These are phyloP conservation scores for Trematosphaeria pertusa DNA, from an alignment of 2,329 filamentous ascomycete genomes.

Conservation along the genomic window DNA sequence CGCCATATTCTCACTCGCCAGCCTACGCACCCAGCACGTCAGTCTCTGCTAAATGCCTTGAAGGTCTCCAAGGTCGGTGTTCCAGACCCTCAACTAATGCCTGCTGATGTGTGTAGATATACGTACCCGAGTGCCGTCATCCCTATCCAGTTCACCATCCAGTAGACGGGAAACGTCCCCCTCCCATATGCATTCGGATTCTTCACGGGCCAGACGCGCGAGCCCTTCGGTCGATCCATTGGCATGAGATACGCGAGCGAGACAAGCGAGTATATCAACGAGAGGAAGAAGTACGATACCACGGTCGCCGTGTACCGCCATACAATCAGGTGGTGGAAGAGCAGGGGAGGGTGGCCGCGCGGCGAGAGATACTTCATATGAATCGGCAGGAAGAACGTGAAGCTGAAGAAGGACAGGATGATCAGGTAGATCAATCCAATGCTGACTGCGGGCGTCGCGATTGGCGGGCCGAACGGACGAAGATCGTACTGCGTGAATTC, in stretches of 20 bases:
- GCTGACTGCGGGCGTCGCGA: conserved; percentile 63
- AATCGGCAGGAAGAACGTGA: conserved; percentile 69
- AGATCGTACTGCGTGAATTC: conserved; percentile 64
- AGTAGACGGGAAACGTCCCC: conserved; percentile 67
- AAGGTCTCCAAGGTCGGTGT: too few species aligned
- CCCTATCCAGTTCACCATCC: conserved; percentile 67
- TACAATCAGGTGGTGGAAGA: conserved; percentile 63
- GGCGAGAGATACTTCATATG: conserved; percentile 65
- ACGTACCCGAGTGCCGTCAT: conserved; percentile 70
- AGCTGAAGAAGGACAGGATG: conserved; percentile 71
- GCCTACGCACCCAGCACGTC: too few species aligned
- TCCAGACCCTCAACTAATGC: too few species aligned
- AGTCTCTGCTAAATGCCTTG: too few species aligned
- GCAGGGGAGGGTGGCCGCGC: conserved; percentile 63
- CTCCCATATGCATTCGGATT: conserved; percentile 64
- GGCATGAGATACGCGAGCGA: conserved; percentile 68
- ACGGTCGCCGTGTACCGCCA: conserved; percentile 66
- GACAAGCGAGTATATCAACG: conserved; percentile 67
- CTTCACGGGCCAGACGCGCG: conserved; percentile 50
- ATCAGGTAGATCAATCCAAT: conserved; percentile 72
- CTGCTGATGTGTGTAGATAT: too few species aligned
- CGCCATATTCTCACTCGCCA: conserved; percentile 70
- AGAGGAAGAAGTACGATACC: conserved; percentile 66
- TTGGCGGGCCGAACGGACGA: conserved; percentile 64
- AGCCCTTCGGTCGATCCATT: conserved; percentile 57